Conservation (phyloP, 352 stramenopile species). For the Saprolegnia diclina region DNA sequence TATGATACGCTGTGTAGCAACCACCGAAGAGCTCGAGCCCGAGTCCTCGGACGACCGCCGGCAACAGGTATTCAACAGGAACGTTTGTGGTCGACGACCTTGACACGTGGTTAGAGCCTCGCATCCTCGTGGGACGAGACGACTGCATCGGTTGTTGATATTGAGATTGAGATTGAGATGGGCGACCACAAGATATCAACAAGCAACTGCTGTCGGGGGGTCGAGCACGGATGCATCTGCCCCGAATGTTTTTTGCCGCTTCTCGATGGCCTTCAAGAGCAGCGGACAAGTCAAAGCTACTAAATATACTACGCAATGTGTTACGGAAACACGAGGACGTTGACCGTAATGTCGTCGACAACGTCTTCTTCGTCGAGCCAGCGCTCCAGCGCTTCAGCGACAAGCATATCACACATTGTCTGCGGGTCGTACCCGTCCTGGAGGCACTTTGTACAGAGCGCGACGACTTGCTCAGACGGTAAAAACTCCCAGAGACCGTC, state of each 20-base stretch:
- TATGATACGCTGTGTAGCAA: neutral
- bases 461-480: slow-evolving; percentile 59
- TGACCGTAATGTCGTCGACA: slow-evolving; percentile 74
- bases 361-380: slow-evolving; percentile 79
- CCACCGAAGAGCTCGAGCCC: slow-evolving; percentile 16
- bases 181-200: neutral
- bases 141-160: too few relatives aligned
- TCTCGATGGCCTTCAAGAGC: neutral
- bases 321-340: neutral
- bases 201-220: neutral
- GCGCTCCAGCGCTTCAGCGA: slow-evolving; percentile 59
- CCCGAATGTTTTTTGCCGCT: neutral
- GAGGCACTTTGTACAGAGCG: slow-evolving; percentile 53
- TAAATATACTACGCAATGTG: neutral
- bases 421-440: slow-evolving; percentile 47
- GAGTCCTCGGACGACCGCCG: neutral
- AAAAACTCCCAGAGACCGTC: slow-evolving; percentile 86
- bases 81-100: too few relatives aligned
- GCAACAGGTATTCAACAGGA: too few relatives aligned
- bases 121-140: too few relatives aligned
- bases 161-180: too few relatives aligned
- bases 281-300: neutral
- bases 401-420: slow-evolving; percentile 53
- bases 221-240: neutral
- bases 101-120: too few relatives aligned